phyloP scores from a whole-genome alignment of 1,139 yeast genomes.

The Magnusiomyces paraingens region DNA sequence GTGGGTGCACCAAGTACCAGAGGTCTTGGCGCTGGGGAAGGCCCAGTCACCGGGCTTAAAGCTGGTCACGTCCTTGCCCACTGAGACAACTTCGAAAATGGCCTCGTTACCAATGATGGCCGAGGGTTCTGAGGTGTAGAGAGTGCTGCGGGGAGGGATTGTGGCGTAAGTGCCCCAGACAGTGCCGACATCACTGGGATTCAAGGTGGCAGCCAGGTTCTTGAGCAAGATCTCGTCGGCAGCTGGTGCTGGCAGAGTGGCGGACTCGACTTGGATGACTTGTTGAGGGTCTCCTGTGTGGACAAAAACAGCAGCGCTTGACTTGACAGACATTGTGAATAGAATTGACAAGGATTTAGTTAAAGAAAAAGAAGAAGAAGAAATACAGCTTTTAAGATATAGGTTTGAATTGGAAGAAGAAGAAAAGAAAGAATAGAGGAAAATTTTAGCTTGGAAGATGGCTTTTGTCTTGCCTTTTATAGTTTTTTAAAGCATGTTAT shows the following conservation, averaged over 20 bases:
- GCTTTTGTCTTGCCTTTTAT: no score
- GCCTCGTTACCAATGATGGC: constrained; percentile 95
- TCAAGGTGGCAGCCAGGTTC: constrained; percentile 78
- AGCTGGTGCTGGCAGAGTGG: constrained; percentile 28
- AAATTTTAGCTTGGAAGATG: no score
- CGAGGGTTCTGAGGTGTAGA: constrained; percentile 49
- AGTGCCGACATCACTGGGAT: constrained; percentile 87
- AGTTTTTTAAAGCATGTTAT: no score
- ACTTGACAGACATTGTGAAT: background rate
- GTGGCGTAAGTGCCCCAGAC: constrained; percentile 90
- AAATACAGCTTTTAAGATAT: no score
- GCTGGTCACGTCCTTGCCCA: constrained; percentile 42
- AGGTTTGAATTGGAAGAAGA: no score
- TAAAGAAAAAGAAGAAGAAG: no score
- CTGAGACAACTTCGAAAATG: constrained; percentile 69
- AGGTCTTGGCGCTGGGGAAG: constrained; percentile 67
- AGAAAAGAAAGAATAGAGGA: no score
- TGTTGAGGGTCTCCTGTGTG: background rate
- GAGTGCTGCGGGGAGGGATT: constrained; percentile 52
- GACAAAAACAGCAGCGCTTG: background rate
- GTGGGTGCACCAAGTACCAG: constrained; percentile 93
- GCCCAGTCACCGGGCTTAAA: constrained; percentile 81
- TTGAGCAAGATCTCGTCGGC: constrained; percentile 46
- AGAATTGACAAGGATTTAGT: no score
- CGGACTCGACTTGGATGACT: constrained; percentile 10